Percentiles rank a stretch among this genome's conserved stretches.
Evolutionary conservation across 2,329 filamentous ascomycete genomes (phyloP).

Genomic region (Fusarium torulosum): DNA sequence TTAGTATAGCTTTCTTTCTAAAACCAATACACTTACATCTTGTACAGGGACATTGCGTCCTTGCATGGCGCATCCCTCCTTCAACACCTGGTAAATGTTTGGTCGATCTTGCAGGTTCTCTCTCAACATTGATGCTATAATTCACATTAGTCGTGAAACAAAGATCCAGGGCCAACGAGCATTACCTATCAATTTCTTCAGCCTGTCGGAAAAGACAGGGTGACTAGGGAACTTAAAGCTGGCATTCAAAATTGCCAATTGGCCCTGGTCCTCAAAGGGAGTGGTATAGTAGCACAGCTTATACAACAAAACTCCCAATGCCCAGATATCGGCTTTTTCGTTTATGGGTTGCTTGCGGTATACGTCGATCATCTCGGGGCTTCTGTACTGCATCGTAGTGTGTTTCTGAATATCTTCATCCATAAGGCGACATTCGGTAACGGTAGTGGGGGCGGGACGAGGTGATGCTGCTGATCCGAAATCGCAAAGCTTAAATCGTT

Average conservation of each 20-base stretch:
- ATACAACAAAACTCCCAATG: constrained; percentile 92
- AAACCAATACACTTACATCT: constrained; percentile 73
- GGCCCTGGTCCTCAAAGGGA: constrained; percentile 96
- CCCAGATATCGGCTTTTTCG: constrained; percentile 99
- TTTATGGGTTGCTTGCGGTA: constrained; percentile 97
- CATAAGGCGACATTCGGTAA: constrained; percentile 89
- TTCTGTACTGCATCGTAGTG: constrained; percentile 96
- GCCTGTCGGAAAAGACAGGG: constrained; percentile 87
- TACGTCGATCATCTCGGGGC: constrained; percentile 98
- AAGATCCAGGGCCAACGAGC: neutral
- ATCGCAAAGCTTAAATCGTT: constrained; percentile 95
- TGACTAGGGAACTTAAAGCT: constrained; percentile 92
- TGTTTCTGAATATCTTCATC: constrained; percentile 98
- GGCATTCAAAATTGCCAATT: constrained; percentile 96
- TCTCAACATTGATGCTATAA: constrained; percentile 86
- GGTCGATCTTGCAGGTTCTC: constrained; percentile 84
- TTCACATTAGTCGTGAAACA: constrained; percentile 38
- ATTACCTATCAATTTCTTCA: constrained; percentile 90
- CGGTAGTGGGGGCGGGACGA: constrained; percentile 84
- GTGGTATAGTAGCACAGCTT: constrained; percentile 99
- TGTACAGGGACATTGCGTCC: constrained; percentile 87
- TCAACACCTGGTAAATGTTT: constrained; percentile 93
- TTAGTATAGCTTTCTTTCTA: constrained; percentile 14
- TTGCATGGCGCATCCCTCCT: constrained; percentile 89
- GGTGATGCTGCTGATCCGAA: constrained; percentile 93